phyloP scores from a whole-genome alignment of 345 rosid genomes.

The Nasturtium officinale region DNA sequence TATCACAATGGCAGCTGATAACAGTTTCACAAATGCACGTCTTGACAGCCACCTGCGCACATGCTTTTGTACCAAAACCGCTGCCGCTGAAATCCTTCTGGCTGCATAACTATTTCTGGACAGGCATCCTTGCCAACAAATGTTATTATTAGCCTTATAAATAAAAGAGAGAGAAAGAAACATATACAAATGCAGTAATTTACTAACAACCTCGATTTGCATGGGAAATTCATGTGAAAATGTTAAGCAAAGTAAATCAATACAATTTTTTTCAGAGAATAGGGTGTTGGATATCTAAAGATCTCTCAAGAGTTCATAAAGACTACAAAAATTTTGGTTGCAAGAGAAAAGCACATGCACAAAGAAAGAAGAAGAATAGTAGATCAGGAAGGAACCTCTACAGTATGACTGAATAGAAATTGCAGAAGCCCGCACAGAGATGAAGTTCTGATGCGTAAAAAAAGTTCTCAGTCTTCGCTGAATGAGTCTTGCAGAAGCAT shows the following conservation, averaged over 20 bases:
- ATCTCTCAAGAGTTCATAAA: constrained; percentile 5
- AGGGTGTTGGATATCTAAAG: background rate
- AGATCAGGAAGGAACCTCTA: constrained; percentile 61
- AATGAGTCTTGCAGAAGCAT: constrained; percentile 74
- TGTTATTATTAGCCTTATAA: constrained; percentile 38
- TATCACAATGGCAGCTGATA: constrained; percentile 56
- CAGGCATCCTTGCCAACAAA: constrained; percentile 68
- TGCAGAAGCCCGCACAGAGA: constrained; percentile 60
- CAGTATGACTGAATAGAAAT: constrained; percentile 77
- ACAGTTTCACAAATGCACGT: constrained; percentile 53
- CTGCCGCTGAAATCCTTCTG: constrained; percentile 71
- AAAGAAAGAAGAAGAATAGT: constrained; percentile 24
- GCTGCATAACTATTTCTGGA: constrained; percentile 60
- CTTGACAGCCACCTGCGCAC: constrained; percentile 63
- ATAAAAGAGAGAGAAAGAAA: constrained; percentile 14
- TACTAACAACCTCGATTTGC: constrained; percentile 1
- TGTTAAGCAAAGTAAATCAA: constrained; percentile 24
- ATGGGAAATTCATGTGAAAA: constrained; percentile 10
- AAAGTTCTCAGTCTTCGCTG: constrained; percentile 68
- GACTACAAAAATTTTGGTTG: background rate
- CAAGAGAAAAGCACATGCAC: constrained; percentile 20
- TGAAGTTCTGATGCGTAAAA: constrained; percentile 59
- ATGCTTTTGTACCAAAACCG: constrained; percentile 68
- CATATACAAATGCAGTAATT: constrained; percentile 13
- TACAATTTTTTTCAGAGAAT: background rate